These are phyloP conservation scores for Naganishia sp. DNA, from an alignment of 1,284 basidiomycete species.

Conservation along the genomic window DNA sequence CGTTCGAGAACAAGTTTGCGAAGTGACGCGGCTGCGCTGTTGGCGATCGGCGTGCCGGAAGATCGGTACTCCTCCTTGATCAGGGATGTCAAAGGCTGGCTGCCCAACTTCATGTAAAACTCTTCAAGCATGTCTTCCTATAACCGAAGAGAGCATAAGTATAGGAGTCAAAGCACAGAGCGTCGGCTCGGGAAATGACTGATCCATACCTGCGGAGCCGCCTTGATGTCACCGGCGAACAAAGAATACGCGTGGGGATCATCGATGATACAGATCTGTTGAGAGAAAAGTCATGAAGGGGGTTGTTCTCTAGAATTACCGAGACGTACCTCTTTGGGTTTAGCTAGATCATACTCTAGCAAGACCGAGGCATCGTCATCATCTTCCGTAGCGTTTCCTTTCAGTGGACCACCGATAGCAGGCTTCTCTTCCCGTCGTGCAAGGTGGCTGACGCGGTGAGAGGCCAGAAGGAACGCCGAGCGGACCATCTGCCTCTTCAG, in stretches of 20 bases:
- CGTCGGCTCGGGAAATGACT: slow-evolving; percentile 57
- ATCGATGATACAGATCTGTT: slow-evolving; percentile 72
- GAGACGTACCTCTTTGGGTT: slow-evolving; percentile 40
- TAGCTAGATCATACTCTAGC: slow-evolving; percentile 46
- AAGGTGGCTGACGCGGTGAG: slow-evolving; percentile 56
- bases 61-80: slow-evolving; percentile 72
- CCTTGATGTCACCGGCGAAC: slow-evolving; percentile 75
- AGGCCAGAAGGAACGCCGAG: slow-evolving; percentile 71
- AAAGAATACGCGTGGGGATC: slow-evolving; percentile 73
- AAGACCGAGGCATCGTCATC: slow-evolving; percentile 47
- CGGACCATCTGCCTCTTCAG: slow-evolving; percentile 68
- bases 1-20: slow-evolving; percentile 73
- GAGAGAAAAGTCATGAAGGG: neutral
- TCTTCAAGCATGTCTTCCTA: slow-evolving; percentile 49
- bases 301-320: neutral
- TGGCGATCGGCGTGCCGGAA: slow-evolving; percentile 33
- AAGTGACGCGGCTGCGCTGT: slow-evolving; percentile 40
- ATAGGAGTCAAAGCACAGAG: neutral
- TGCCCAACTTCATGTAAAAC: slow-evolving; percentile 57
- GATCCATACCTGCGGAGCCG: slow-evolving; percentile 84
- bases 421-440: slow-evolving; percentile 50
- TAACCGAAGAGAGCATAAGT: slow-evolving; percentile 9
- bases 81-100: slow-evolving; percentile 67
- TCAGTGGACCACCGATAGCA: neutral
- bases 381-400: neutral